Evolutionary conservation across 441 rosid genomes (phyloP).

Genomic region (Corymbia citriodora): DNA sequence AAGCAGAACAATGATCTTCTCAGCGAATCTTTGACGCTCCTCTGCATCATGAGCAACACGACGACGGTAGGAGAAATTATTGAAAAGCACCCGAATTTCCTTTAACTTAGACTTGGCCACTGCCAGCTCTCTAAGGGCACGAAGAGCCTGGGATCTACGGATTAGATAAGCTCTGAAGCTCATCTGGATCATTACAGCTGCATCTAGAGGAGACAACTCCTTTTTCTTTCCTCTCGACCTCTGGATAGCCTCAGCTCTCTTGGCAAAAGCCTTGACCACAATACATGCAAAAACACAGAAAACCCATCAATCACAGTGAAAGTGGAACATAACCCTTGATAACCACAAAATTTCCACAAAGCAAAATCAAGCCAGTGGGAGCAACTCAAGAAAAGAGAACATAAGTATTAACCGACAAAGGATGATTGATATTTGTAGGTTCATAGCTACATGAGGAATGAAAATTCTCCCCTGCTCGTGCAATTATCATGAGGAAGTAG

Average conservation of each 20-base stretch:
- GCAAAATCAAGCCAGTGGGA: background rate
- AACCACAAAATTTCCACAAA: background rate
- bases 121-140: conserved; percentile 87
- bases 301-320: background rate
- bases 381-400: background rate
- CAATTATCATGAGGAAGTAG: background rate
- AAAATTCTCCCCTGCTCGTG: background rate
- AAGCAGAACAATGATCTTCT: conserved; percentile 81
- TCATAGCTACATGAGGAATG: background rate
- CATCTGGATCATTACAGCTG: conserved; percentile 71
- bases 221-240: conserved; percentile 65
- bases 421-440: background rate
- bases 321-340: background rate
- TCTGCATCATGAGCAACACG: conserved; percentile 61
- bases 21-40: conserved; percentile 78
- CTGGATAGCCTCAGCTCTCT: conserved; percentile 45
- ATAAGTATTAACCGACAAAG: background rate
- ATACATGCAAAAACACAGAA: background rate
- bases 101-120: conserved; percentile 82
- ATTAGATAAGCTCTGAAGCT: conserved; percentile 74
- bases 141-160: conserved; percentile 72
- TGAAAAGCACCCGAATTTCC: conserved; percentile 72
- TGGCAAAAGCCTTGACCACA: conserved; percentile 60
- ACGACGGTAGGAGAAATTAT: conserved; percentile 76
- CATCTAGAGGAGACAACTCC: conserved; percentile 70